phyloP scores from a whole-genome alignment of 1,284 basidiomycete genomes.

The Vanrija humicola region DNA sequence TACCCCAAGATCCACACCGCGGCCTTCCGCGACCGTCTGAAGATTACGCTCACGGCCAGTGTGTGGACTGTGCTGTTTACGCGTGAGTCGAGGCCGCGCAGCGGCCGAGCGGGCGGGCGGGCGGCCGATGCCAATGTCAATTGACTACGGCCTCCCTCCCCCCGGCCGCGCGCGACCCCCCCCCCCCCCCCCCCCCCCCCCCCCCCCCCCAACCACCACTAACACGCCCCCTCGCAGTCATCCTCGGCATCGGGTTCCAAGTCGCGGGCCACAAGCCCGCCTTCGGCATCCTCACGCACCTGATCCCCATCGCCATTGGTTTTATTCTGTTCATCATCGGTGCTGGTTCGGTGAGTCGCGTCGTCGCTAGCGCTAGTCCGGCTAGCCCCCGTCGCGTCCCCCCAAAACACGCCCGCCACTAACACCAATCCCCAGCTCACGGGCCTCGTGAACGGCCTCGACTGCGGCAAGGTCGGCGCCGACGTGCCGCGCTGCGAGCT shows the following conservation, averaged over 20 bases:
- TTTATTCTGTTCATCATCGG: conserved; percentile 50
- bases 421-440: conserved; percentile 27
- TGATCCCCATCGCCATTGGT: conserved; percentile 42
- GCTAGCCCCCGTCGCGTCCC: too few relatives aligned
- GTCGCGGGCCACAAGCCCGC: conserved; percentile 31
- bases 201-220: background rate
- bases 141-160: too few relatives aligned
- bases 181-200: too few relatives aligned
- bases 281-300: conserved; percentile 48
- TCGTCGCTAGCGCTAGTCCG: too few relatives aligned
- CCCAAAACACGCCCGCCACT: too few relatives aligned
- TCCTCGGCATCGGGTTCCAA: conserved; percentile 46
- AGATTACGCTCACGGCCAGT: conserved; percentile 44
- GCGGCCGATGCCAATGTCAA: too few relatives aligned
- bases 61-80: conserved; percentile 42
- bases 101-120: too few relatives aligned
- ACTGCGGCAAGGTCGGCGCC: conserved; percentile 34
- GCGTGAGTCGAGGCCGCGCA: too few relatives aligned
- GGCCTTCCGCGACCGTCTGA: conserved; percentile 46
- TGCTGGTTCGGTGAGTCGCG: conserved; percentile 18
- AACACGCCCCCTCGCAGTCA: conserved; percentile 26
- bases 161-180: too few relatives aligned
- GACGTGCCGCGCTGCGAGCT: conserved; percentile 42
- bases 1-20: conserved; percentile 40
- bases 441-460: conserved; percentile 40